These are phyloP conservation scores for Venturia nashicola DNA, from an alignment of 2,329 filamentous ascomycete genomes.

Conservation along the genomic window DNA sequence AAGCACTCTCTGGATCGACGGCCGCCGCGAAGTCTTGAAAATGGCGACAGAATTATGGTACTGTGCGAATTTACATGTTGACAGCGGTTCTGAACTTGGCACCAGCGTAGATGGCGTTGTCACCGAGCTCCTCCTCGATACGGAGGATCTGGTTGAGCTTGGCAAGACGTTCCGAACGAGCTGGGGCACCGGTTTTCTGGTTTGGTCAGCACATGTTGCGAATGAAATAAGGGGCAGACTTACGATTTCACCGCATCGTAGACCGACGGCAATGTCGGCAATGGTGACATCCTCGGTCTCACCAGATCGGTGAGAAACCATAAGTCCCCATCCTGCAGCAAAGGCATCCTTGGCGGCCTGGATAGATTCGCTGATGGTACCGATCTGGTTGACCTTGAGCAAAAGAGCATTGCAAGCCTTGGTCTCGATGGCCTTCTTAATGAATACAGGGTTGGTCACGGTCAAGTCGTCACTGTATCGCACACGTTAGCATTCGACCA, in stretches of 20 bases:
- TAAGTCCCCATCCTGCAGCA: slow-evolving; percentile 91
- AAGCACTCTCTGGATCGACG: neutral
- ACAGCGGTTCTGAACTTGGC: slow-evolving; percentile 83
- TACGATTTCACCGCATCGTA: slow-evolving; percentile 85
- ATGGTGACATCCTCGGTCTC: slow-evolving; percentile 99
- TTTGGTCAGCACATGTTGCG: slow-evolving; percentile 6
- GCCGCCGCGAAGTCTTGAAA: neutral
- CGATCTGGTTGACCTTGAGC: slow-evolving; percentile 99
- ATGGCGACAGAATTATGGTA: neutral
- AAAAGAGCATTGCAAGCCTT: slow-evolving; percentile 98
- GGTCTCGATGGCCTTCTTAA: slow-evolving; percentile 98
- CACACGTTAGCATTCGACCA: slow-evolving; percentile 10
- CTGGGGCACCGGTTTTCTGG: slow-evolving; percentile 83
- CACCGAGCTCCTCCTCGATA: slow-evolving; percentile 97
- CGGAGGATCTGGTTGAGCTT: slow-evolving; percentile 99
- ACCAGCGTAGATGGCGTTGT: slow-evolving; percentile 84
- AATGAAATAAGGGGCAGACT: neutral
- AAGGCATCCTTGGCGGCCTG: slow-evolving; percentile 61
- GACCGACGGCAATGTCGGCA: slow-evolving; percentile 92
- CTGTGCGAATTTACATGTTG: slow-evolving; percentile 56
- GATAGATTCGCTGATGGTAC: slow-evolving; percentile 65
- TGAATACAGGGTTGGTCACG: slow-evolving; percentile 96
- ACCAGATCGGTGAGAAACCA: slow-evolving; percentile 98
- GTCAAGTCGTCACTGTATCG: slow-evolving; percentile 73
- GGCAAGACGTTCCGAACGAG: slow-evolving; percentile 92